phyloP scores from a whole-genome alignment of 169 alveolate species.

The Besnoitia besnoiti region DNA sequence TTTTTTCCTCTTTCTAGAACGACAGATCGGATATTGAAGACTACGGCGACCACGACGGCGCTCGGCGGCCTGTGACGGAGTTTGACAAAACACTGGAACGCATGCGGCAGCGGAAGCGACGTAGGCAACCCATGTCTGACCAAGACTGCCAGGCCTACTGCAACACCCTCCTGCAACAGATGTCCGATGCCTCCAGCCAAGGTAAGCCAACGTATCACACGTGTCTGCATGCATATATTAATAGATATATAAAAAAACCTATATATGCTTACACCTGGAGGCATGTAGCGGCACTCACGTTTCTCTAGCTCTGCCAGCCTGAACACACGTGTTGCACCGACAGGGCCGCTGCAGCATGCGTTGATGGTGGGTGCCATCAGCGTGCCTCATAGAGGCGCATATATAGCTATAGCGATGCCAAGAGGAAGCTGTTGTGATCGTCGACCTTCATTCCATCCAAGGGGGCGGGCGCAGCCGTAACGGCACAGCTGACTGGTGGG shows the following conservation, averaged over 20 bases:
- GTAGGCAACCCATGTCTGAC: conserved; percentile 13
- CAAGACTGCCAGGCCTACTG: conserved; percentile 38
- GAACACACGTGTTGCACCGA: too few species aligned
- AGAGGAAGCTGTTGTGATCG: too few species aligned
- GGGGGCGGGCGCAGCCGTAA: too few species aligned
- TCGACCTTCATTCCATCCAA: too few species aligned
- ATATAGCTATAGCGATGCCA: too few species aligned
- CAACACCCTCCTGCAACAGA: conserved; percentile 42
- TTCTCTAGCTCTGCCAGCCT: too few species aligned
- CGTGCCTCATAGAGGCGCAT: too few species aligned
- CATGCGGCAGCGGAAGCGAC: conserved; percentile 16
- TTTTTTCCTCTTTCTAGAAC: background rate
- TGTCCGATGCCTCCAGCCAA: conserved; percentile 44
- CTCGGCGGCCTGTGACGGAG: conserved; percentile 9
- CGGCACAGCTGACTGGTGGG: too few species aligned
- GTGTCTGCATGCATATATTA: background rate
- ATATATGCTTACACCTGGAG: too few species aligned
- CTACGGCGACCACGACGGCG: conserved; percentile 5
- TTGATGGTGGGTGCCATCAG: too few species aligned
- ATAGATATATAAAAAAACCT: background rate
- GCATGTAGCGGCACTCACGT: too few species aligned
- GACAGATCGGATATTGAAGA: conserved; percentile 4
- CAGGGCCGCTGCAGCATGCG: too few species aligned
- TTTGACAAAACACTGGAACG: conserved; percentile 44
- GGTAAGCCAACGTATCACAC: background rate